phyloP scores from a whole-genome alignment of 2,329 filamentous ascomycete genomes.

The Fusarium chlamydosporum region DNA sequence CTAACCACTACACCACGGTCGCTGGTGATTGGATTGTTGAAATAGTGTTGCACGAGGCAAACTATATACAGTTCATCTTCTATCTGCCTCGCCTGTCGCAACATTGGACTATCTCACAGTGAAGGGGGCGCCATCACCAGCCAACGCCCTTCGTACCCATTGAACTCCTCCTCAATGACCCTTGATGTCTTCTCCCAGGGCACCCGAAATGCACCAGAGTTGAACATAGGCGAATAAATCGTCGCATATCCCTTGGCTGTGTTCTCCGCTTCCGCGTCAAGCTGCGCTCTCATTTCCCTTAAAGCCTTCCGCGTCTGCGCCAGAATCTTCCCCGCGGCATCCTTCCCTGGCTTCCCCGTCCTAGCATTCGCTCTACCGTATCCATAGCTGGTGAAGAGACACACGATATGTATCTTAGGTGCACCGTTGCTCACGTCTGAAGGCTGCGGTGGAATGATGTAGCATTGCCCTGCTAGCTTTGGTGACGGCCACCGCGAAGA shows the following conservation, averaged over 20 bases:
- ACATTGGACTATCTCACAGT: background rate
- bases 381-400: constrained; percentile 42
- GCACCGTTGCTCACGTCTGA: constrained; percentile 42
- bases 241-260: accelerated
- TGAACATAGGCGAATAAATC: constrained; percentile 44
- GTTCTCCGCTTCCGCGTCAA: background rate
- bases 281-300: constrained; percentile 21
- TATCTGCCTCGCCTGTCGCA: too few relatives aligned
- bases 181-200: constrained; percentile 32
- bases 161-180: constrained; percentile 39
- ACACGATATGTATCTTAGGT: constrained; percentile 40
- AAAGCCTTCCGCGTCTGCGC: constrained; percentile 36
- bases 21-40: constrained; percentile 1
- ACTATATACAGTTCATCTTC: accelerated
- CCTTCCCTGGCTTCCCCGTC: constrained; percentile 38
- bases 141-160: constrained; percentile 33
- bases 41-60: accelerated
- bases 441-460: constrained; percentile 51
- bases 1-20: constrained; percentile 39
- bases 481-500: constrained; percentile 35
- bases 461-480: constrained; percentile 48
- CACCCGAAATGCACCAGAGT: constrained; percentile 39
- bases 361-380: constrained; percentile 32
- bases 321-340: constrained; percentile 28
- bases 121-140: constrained; percentile 41